Evolutionary conservation across 1,284 basidiomycete genomes (phyloP).

Genomic region (Rugosomyces carneus): DNA sequence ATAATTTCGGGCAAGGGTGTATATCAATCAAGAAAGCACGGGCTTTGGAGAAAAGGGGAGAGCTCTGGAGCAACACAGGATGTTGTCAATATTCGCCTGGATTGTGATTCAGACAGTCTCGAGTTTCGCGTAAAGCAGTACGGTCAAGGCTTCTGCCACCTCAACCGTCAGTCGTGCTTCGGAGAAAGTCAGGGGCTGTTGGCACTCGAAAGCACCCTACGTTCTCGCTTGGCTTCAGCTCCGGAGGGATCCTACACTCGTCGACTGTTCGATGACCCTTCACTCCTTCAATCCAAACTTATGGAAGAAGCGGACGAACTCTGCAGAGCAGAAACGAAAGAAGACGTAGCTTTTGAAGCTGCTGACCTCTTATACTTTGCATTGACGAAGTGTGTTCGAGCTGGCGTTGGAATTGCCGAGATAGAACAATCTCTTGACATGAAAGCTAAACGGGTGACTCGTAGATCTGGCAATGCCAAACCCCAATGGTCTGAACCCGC

Average conservation of each 20-base stretch:
- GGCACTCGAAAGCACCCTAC: slow-evolving; percentile 80
- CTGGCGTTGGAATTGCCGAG: slow-evolving; percentile 82
- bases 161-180: slow-evolving; percentile 84
- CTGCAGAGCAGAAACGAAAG: slow-evolving; percentile 75
- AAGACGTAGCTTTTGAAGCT: slow-evolving; percentile 93
- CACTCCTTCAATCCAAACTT: slow-evolving; percentile 86
- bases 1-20: slow-evolving; percentile 88
- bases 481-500: slow-evolving; percentile 61
- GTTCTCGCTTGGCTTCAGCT: slow-evolving; percentile 66
- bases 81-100: slow-evolving; percentile 76
- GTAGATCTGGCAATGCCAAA: slow-evolving; percentile 92
- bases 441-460: slow-evolving; percentile 85
- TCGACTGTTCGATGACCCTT: slow-evolving; percentile 80
- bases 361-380: slow-evolving; percentile 96
- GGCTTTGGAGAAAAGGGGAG: slow-evolving; percentile 96
- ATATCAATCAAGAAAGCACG: slow-evolving; percentile 95
- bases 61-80: slow-evolving; percentile 93
- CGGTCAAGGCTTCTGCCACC: slow-evolving; percentile 92
- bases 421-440: slow-evolving; percentile 82
- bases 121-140: slow-evolving; percentile 92
- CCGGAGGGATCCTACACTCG: slow-evolving; percentile 93
- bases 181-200: slow-evolving; percentile 72
- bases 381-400: slow-evolving; percentile 79
- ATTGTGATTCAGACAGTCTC: slow-evolving; percentile 92
- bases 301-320: slow-evolving; percentile 99